A percentile compares a stretch with the other conserved stretches of the same genome.
Evolutionary conservation across 257 asterid genomes (phyloP).

Genomic region (Sherardia arvensis): DNA sequence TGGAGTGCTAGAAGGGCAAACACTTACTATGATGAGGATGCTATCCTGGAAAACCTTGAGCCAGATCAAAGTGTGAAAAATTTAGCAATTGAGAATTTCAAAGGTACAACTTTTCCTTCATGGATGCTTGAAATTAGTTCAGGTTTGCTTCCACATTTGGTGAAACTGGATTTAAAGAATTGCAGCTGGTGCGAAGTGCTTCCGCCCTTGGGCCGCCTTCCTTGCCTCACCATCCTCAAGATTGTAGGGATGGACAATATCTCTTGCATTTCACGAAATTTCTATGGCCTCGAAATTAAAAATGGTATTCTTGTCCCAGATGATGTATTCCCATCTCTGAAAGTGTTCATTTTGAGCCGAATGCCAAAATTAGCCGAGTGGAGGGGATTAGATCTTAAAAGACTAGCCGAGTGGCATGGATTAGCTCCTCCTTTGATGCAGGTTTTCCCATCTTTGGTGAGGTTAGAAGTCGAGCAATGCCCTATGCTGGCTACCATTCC

Average conservation of each 20-base stretch:
- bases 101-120: slow-evolving; percentile 10
- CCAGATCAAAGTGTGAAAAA: slow-evolving; percentile 14
- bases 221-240: slow-evolving; percentile 4
- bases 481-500: not conserved
- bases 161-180: not conserved
- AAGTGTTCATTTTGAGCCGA: not conserved
- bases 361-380: slow-evolving; percentile 18
- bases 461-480: slow-evolving; percentile 10
- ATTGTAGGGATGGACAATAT: not conserved
- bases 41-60: slow-evolving; percentile 18
- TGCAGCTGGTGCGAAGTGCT: slow-evolving; percentile 11
- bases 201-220: slow-evolving; percentile 21
- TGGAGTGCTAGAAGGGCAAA: not conserved
- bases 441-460: not conserved
- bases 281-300: not conserved
- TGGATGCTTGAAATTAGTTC: slow-evolving; percentile 9
- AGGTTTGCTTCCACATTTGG: slow-evolving; percentile 3
- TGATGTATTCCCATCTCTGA: not conserved
- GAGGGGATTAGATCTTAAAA: no score
- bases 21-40: not conserved
- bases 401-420: slow-evolving; percentile 16
- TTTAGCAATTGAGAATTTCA: not conserved
- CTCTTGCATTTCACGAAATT: not conserved
- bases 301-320: not conserved
- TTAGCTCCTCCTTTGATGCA: not conserved